phyloP scores from a whole-genome alignment of 495 filamentous ascomycete species.

The Aspergillus ostianus region DNA sequence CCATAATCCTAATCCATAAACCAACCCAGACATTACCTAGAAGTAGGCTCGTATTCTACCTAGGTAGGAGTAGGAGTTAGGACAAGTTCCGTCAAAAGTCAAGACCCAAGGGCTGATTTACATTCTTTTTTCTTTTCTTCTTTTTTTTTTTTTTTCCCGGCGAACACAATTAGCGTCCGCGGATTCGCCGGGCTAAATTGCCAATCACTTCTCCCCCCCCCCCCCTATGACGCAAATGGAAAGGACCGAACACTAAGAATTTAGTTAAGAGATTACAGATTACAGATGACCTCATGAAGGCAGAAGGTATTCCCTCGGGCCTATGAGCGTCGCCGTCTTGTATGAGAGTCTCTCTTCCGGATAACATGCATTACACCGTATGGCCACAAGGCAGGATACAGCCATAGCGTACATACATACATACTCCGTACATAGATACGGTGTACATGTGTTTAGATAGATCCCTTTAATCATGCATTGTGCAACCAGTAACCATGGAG shows the following conservation, averaged over 20 bases:
- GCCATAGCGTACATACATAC: not conserved
- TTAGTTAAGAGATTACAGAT: too few species aligned
- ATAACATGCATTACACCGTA: not conserved
- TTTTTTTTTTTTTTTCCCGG: not conserved
- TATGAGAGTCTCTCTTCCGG: too few species aligned
- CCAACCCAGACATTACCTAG: too few species aligned
- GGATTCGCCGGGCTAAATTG: not conserved
- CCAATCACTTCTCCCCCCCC: not conserved
- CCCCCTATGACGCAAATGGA: not conserved
- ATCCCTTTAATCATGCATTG: not conserved
- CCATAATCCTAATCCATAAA: not conserved
- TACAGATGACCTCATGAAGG: not conserved
- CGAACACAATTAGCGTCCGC: not conserved
- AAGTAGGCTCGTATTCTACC: not conserved
- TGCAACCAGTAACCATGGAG: too few species aligned
- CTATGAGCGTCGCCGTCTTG: not conserved
- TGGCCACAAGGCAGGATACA: not conserved
- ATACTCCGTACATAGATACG: too few species aligned
- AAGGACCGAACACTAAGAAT: not conserved
- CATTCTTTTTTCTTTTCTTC: not conserved
- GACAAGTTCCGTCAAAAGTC: not conserved
- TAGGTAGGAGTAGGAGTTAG: too few species aligned
- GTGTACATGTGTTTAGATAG: too few species aligned
- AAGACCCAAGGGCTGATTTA: not conserved
- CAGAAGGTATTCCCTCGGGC: not conserved